Conservation (phyloP, 148 eudicot genomes). For the Rhododendron henanense region DNA sequence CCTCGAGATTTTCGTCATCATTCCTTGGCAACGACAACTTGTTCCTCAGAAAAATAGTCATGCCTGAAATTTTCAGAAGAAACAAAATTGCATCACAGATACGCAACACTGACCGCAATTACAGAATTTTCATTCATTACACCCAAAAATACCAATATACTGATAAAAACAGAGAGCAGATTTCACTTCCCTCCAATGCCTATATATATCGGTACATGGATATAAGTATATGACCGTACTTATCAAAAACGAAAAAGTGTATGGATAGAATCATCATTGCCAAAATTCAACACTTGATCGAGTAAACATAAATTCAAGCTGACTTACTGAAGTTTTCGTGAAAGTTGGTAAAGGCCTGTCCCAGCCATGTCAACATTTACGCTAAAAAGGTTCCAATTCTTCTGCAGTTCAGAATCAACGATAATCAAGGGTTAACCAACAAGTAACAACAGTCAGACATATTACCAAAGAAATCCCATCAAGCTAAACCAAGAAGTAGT, state of each 20-base stretch:
- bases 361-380: slow-evolving; percentile 85
- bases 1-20: slow-evolving; percentile 34
- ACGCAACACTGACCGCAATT: background rate
- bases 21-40: slow-evolving; percentile 62
- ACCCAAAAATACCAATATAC: background rate
- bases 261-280: background rate
- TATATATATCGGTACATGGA: background rate
- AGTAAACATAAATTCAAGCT: background rate
- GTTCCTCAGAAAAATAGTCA: slow-evolving; percentile 50
- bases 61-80: slow-evolving; percentile 34
- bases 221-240: background rate
- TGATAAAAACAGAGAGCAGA: background rate
- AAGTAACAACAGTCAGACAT: background rate
- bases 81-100: too few relatives aligned
- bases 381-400: slow-evolving; percentile 93
- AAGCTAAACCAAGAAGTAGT: background rate
- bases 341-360: slow-evolving; percentile 76
- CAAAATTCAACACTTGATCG: background rate
- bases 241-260: background rate
- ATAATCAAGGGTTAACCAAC: background rate
- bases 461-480: background rate
- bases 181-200: background rate
- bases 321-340: slow-evolving; percentile 67
- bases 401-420: slow-evolving; percentile 23
- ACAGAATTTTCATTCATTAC: too few relatives aligned